Evolutionary conservation across 1,139 yeast species (phyloP).

Genomic region (Schizosaccharomyces versatilis): DNA sequence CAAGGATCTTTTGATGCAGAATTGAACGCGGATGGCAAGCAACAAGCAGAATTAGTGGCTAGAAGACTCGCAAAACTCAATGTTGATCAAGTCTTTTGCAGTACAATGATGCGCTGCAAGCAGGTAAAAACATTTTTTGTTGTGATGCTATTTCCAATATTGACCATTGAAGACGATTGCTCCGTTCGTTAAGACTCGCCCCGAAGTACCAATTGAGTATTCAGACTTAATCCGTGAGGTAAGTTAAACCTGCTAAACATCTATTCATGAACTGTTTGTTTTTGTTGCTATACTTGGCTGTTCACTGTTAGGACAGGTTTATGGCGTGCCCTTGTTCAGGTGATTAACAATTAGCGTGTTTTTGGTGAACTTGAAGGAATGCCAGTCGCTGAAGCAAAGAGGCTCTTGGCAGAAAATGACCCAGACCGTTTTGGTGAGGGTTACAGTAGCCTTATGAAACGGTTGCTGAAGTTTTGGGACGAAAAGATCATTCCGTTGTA

Average conservation of each 20-base stretch:
- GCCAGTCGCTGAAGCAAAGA: not conserved
- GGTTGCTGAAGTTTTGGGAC: constrained; percentile 1
- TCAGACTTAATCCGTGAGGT: not conserved
- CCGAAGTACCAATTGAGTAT: not conserved
- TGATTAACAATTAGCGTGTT: not conserved
- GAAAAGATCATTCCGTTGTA: not conserved
- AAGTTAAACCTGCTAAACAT: not conserved
- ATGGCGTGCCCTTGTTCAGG: no score
- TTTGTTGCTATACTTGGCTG: not conserved
- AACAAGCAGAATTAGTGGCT: not conserved
- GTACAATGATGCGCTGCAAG: not conserved
- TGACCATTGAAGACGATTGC: not conserved
- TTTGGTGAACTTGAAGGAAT: constrained; percentile 1
- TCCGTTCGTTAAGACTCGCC: not conserved
- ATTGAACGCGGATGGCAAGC: not conserved
- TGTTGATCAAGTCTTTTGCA: not conserved
- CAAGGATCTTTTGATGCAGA: not conserved
- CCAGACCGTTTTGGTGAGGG: constrained; percentile 1
- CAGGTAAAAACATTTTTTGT: not conserved
- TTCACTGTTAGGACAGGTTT: no score
- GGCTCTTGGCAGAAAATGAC: not conserved
- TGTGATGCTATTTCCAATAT: not conserved
- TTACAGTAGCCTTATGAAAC: not conserved
- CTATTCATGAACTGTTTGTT: not conserved
- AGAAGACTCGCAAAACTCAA: not conserved